These are phyloP conservation scores for Stagonosporopsis vannaccii DNA, from an alignment of 2,329 filamentous ascomycete species.

Conservation along the genomic window DNA sequence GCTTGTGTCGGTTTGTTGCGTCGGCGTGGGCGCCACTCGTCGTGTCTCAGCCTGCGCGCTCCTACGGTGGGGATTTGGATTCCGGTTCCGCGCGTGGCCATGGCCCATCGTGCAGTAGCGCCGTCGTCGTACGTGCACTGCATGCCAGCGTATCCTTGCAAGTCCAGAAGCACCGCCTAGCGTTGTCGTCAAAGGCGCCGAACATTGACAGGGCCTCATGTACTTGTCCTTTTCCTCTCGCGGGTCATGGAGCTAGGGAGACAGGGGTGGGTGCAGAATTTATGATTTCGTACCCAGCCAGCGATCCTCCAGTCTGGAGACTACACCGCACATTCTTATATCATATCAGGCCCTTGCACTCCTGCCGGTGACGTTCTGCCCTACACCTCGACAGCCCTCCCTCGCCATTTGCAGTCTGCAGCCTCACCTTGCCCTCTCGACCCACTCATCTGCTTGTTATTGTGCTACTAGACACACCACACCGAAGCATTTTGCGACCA, in stretches of 20 bases:
- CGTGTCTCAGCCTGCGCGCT: conserved; percentile 27
- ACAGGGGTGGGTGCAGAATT: conserved; percentile 30
- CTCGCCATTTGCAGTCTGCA: conserved; percentile 12
- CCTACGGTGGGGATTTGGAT: conserved; percentile 23
- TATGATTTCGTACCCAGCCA: conserved; percentile 40
- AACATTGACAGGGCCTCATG: conserved; percentile 32
- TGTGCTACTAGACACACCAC: conserved; percentile 2
- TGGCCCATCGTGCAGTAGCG: conserved; percentile 37
- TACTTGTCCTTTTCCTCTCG: conserved; percentile 35
- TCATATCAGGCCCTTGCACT: conserved; percentile 35
- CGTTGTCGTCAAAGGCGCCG: conserved; percentile 28
- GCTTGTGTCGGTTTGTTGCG: conserved; percentile 29
- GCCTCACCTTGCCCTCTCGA: conserved; percentile 23
- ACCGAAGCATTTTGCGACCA: background rate
- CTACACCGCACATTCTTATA: conserved; percentile 46
- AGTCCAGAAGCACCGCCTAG: conserved; percentile 23
- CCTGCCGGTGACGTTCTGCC: conserved; percentile 29
- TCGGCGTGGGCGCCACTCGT: conserved; percentile 21
- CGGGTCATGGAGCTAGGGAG: conserved; percentile 35
- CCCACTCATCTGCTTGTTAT: background rate
- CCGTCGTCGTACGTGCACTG: conserved; percentile 23
- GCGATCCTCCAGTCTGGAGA: conserved; percentile 31
- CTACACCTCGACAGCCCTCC: conserved; percentile 21
- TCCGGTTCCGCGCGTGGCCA: conserved; percentile 42
- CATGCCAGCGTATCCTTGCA: conserved; percentile 23